Base-by-base conservation (phyloP, 768 basidiomycete genomes). In the Boletus sensibilis region DNA sequence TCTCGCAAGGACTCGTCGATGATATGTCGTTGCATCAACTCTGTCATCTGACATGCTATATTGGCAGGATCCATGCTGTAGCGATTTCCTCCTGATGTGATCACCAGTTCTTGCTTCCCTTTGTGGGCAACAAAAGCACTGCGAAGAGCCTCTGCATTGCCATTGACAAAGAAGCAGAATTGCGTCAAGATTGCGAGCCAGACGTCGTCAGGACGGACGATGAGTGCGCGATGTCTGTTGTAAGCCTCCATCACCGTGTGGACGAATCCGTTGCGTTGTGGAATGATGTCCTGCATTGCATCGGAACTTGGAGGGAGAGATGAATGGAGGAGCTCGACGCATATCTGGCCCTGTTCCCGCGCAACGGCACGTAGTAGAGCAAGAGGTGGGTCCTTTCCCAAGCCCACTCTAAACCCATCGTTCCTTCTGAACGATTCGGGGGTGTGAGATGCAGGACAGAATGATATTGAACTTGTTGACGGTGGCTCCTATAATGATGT, bases 171-270 rank as follows among this genome's bases (percentile, higher is more conserved):
- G 52, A 72, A 67, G 48, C 56, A 71, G 44, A 74, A 68, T 54
- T 76, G 75, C 2, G 61, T 57, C 52, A 70, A 29, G 51, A 65
- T 60, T 31, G 63, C 55, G 20, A 60, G 58, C 66, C 79, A 80
- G 35, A 79, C 70, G 59, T 80, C 78, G 48, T 80, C 79, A 1
- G 78, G 79, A 11, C 78, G 68, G n/a, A 79, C 57, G 39, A 75
- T 60, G 27, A 80, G 67, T 1, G 66, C 52, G 5, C 61, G 51
- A 23, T 73, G 72, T 5, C 55, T 23, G 51, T 65, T 71, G 50
- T 70, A 71, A 0, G 65, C 65, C 33, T 62, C 56, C 10, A 71
- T 40, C 12, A 67, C 59, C 4, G 70, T 70, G 23, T 65, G 50
- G 16, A 68, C 67, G 20, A 73, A 68, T n/a, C 68, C 71, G 27